Evolutionary conservation across 768 basidiomycete species (phyloP).

Genomic region (Pleurotus ostreatus): DNA sequence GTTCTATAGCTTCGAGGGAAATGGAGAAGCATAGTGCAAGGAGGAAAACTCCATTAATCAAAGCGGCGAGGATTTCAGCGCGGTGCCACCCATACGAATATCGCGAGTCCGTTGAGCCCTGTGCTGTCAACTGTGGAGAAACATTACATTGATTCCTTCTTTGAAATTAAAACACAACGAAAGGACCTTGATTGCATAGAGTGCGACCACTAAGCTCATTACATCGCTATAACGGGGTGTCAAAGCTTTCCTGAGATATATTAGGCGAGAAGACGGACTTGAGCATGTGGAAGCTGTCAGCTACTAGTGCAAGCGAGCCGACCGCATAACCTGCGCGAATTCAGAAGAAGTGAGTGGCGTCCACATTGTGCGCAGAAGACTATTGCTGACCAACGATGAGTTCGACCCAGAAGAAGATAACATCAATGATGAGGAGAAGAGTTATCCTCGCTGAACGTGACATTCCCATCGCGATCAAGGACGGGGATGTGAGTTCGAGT

Average conservation of each 20-base stretch:
- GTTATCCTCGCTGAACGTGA: slow-evolving; percentile 75
- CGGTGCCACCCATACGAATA: slow-evolving; percentile 99
- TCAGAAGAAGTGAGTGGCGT: slow-evolving; percentile 12
- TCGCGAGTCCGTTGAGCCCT: slow-evolving; percentile 55
- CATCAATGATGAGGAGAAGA: slow-evolving; percentile 78
- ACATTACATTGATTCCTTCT: slow-evolving; percentile 5
- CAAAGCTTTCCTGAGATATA: slow-evolving; percentile 11
- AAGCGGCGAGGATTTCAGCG: slow-evolving; percentile 92
- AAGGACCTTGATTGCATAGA: slow-evolving; percentile 85
- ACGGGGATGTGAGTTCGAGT: not conserved
- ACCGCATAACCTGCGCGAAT: slow-evolving; percentile 78
- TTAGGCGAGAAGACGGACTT: slow-evolving; percentile 54
- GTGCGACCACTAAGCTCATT: slow-evolving; percentile 89
- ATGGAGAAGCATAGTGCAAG: slow-evolving; percentile 97
- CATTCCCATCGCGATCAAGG: slow-evolving; percentile 26
- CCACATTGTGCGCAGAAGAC: not conserved
- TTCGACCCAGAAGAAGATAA: slow-evolving; percentile 84
- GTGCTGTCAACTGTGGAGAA: slow-evolving; percentile 54
- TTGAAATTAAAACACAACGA: slow-evolving; percentile 1
- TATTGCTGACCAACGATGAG: slow-evolving; percentile 62
- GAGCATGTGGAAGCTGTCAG: slow-evolving; percentile 98
- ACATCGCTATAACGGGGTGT: slow-evolving; percentile 68
- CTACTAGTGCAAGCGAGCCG: slow-evolving; percentile 90
- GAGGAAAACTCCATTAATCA: slow-evolving; percentile 95
- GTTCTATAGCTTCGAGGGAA: slow-evolving; percentile 82